phyloP scores from a whole-genome alignment of 2,329 filamentous ascomycete species.

The Daldinia sp. region DNA sequence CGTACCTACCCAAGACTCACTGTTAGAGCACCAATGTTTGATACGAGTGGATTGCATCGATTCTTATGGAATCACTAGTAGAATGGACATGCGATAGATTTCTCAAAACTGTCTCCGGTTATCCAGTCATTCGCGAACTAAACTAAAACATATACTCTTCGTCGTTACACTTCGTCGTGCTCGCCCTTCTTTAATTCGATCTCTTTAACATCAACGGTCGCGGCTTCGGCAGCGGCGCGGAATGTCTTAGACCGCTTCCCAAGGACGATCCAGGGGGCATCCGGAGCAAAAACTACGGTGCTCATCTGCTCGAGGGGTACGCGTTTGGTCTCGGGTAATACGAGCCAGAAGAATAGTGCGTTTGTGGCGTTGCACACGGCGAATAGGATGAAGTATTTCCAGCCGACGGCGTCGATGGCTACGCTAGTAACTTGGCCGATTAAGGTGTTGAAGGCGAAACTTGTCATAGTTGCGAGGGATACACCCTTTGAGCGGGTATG shows the following conservation, averaged over 20 bases:
- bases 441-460: conserved; percentile 75
- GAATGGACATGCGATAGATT: too few relatives aligned
- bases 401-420: conserved; percentile 63
- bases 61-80: too few relatives aligned
- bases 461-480: conserved; percentile 75
- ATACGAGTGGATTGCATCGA: too few relatives aligned
- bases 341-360: conserved; percentile 63
- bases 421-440: conserved; percentile 49
- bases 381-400: conserved; percentile 67
- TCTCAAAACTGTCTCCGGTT: too few relatives aligned
- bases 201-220: not conserved
- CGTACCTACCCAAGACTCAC: too few relatives aligned
- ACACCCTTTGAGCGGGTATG: conserved; percentile 78
- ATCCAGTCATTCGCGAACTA: too few relatives aligned
- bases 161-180: not conserved
- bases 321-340: conserved; percentile 71
- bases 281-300: conserved; percentile 60
- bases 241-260: conserved; percentile 59
- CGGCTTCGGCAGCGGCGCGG: conserved; percentile 45
- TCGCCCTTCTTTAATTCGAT: conserved; percentile 3
- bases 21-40: too few relatives aligned
- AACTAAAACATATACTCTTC: not conserved
- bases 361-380: conserved; percentile 67
- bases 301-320: conserved; percentile 74
- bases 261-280: conserved; percentile 70